A percentile compares a stretch with the other conserved stretches of the same genome.
These are phyloP conservation scores for Candida suzukii DNA, from an alignment of 805 yeast genomes.

Conservation along the genomic window DNA sequence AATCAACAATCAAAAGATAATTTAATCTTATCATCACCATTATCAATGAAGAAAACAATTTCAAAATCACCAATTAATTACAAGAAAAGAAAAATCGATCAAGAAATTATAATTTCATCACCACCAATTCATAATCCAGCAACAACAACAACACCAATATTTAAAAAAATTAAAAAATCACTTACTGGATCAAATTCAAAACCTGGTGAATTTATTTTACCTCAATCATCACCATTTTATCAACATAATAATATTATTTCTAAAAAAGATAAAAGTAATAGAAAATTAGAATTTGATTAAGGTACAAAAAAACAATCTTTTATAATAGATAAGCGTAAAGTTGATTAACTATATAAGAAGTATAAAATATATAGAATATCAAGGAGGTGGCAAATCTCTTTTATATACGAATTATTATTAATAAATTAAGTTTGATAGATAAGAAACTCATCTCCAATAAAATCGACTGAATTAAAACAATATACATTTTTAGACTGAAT, in stretches of 20 bases:
- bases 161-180: background rate
- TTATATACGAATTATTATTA: no score
- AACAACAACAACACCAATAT: background rate
- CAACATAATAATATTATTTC: conserved; percentile 6
- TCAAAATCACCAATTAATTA: no score
- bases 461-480: no score
- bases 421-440: no score
- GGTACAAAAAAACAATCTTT: background rate
- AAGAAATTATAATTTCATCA: background rate
- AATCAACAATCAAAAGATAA: background rate
- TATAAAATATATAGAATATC: no score
- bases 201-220: conserved; percentile 30
- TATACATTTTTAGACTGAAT: no score
- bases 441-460: no score
- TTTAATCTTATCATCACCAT: background rate
- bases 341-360: no score
- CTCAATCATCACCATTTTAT: conserved; percentile 31
- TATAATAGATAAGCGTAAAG: background rate
- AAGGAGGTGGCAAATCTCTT: no score
- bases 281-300: conserved; percentile 15
- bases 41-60: conserved; percentile 1
- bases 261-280: conserved; percentile 6
- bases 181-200: background rate
- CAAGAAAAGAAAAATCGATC: no score
- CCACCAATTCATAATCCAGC: background rate